Evolutionary conservation across 345 rosid genomes (phyloP), one percentile per base, ranked within the genome.

Genomic region (Carallia pectinifolia): DNA sequence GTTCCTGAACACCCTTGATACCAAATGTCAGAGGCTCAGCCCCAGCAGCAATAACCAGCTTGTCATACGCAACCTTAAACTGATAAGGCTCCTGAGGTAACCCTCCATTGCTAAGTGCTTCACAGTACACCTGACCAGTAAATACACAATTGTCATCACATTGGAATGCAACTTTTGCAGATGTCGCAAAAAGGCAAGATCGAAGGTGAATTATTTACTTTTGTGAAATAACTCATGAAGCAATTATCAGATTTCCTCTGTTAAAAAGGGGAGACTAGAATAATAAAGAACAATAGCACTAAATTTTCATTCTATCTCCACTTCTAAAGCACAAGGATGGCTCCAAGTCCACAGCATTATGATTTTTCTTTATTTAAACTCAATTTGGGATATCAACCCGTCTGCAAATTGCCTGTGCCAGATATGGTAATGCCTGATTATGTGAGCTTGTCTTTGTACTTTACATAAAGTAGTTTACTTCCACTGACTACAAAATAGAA

Each of bases 21-120:
- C 98, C 98, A 33, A 95, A 95, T 64, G 99, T 95, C 68, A 90
- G 68, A 33, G 98, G 97, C 81, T 90, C 97, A 4, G 98, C 91
- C 69, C 99, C 97, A 9, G 93, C 86, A 68, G 97, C 94, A 47
- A 95, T 86, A 58, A 89, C 86, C 2, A 95, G 87, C 77, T 92
- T 95, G 81, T 95, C 98, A 66, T 95, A 90, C 12, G 97, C 96
- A 10, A 92, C 94, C 81, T 85, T 90, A 72, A 92, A 95, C 71
- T 63, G 76, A 85, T 89, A 81, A 66, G 99, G 97, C 64, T 90
- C 86, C 1, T 75, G 33, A 53, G 87, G 73, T 61, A 85, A 64
- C 40, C 71, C 83, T 0, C 86, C 84, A 33, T 84, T 77, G 68
- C 85, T 82, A n/a, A 80, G 75, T 13, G 97, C 83, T 88, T 90